Conservation (phyloP, 1,284 basidiomycete species). For the Flammula alnicola region DNA sequence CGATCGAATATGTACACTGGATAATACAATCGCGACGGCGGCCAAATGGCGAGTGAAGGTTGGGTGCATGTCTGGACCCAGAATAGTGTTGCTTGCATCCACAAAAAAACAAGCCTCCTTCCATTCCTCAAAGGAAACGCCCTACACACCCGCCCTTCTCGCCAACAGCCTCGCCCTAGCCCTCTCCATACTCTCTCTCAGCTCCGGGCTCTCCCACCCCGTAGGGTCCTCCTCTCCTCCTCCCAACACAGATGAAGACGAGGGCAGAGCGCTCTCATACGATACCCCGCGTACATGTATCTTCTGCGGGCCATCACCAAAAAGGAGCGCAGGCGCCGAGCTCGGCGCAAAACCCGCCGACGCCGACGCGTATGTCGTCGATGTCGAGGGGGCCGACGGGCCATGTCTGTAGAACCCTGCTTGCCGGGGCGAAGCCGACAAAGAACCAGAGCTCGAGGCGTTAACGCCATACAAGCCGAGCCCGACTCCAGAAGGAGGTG, state of each 20-base stretch:
- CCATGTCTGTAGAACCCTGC: slow-evolving; percentile 15
- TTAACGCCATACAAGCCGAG: slow-evolving; percentile 14
- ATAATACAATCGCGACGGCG: too few species aligned
- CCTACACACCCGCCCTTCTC: slow-evolving; percentile 15
- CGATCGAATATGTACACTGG: too few species aligned
- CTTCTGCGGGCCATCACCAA: slow-evolving; percentile 20
- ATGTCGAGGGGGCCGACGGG: slow-evolving; percentile 8
- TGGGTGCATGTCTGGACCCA: too few species aligned
- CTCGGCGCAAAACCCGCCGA: slow-evolving; percentile 20
- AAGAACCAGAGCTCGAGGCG: slow-evolving; percentile 21
- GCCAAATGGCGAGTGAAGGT: too few species aligned
- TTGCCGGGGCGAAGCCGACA: slow-evolving; percentile 23
- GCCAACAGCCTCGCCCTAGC: slow-evolving; percentile 51
- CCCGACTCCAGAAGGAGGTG: slow-evolving; percentile 12
- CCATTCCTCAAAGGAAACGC: too few species aligned
- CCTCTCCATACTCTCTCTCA: slow-evolving; percentile 66
- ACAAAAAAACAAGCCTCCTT: too few species aligned
- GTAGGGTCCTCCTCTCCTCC: slow-evolving; percentile 48
- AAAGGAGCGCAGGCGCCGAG: slow-evolving; percentile 10
- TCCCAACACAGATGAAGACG: slow-evolving; percentile 1
- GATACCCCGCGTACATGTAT: slow-evolving; percentile 36
- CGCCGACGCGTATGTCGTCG: slow-evolving; percentile 17
- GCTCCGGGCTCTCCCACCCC: slow-evolving; percentile 60
- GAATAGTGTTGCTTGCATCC: too few species aligned
- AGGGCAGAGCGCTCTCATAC: slow-evolving; percentile 26